Percentiles rank a stretch among this genome's conserved stretches.
phyloP scores from a whole-genome alignment of 805 yeast species.

The Monosporozyma aerobia region DNA sequence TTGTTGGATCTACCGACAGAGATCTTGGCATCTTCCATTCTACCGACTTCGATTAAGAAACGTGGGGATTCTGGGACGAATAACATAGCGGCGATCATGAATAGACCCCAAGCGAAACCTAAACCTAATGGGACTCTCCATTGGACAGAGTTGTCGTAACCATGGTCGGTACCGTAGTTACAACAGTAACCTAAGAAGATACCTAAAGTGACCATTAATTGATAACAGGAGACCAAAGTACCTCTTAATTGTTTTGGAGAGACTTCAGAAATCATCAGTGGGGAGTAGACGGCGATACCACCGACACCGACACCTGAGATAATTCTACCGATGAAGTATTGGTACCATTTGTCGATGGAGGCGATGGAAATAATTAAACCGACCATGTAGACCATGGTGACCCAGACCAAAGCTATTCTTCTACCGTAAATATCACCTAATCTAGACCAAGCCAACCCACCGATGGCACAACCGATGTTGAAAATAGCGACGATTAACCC shows the following conservation, averaged over 20 bases:
- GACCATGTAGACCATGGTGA: constrained; percentile 45
- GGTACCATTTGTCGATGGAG: constrained; percentile 50
- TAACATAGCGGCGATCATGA: constrained; percentile 31
- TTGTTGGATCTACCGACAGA: constrained; percentile 55
- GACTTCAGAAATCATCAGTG: constrained; percentile 62
- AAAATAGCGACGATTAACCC: constrained; percentile 53
- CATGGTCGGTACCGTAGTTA: constrained; percentile 53
- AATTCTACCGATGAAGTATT: constrained; percentile 58
- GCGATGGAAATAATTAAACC: constrained; percentile 63
- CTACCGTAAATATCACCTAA: constrained; percentile 59
- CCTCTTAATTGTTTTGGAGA: constrained; percentile 68
- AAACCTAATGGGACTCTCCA: constrained; percentile 70
- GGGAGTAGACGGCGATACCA: constrained; percentile 64
- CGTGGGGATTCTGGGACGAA: constrained; percentile 72
- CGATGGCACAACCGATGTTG: constrained; percentile 70
- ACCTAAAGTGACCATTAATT: constrained; percentile 61
- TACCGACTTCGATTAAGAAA: constrained; percentile 47
- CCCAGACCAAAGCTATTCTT: constrained; percentile 43
- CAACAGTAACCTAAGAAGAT: constrained; percentile 70
- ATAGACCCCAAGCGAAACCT: constrained; percentile 39
- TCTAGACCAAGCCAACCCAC: constrained; percentile 53
- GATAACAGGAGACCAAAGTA: constrained; percentile 60
- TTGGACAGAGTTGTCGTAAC: constrained; percentile 54
- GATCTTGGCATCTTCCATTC: constrained; percentile 51
- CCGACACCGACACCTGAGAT: constrained; percentile 74